Evolutionary conservation across 306 rosid species (phyloP).

Genomic region (Cicer bijugum): DNA sequence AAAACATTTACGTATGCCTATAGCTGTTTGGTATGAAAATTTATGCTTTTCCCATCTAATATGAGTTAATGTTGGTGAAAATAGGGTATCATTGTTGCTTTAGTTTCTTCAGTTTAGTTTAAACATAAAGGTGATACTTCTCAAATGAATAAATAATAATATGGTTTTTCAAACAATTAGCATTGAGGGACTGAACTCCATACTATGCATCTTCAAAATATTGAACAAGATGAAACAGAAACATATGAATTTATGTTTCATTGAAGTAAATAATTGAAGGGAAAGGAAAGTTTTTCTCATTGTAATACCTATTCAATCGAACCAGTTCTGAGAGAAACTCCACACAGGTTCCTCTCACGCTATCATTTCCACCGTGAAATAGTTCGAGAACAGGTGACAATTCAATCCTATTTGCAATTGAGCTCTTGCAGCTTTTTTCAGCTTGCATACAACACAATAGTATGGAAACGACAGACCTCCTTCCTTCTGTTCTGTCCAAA

Average conservation of each 20-base stretch:
- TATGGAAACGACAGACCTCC: slow-evolving; percentile 70
- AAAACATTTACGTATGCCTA: background rate
- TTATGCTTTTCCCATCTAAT: background rate
- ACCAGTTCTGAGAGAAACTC: slow-evolving; percentile 88
- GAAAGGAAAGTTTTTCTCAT: slow-evolving; percentile 33
- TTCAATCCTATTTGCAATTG: slow-evolving; percentile 71
- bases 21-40: slow-evolving; percentile 15
- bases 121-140: slow-evolving; percentile 32
- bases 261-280: slow-evolving; percentile 23
- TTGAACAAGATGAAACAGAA: slow-evolving; percentile 26
- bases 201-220: slow-evolving; percentile 23
- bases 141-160: slow-evolving; percentile 3
- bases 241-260: slow-evolving; percentile 2
- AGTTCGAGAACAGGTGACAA: slow-evolving; percentile 70
- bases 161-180: slow-evolving; percentile 22
- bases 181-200: slow-evolving; percentile 1
- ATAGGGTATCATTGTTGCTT: background rate
- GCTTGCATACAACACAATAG: slow-evolving; percentile 86
- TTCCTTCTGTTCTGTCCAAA: slow-evolving; percentile 65
- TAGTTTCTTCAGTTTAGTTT: slow-evolving; percentile 30
- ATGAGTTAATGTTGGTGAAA: background rate
- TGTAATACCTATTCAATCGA: slow-evolving; percentile 66
- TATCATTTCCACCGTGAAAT: slow-evolving; percentile 79
- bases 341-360: slow-evolving; percentile 67
- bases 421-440: slow-evolving; percentile 68